These are phyloP conservation scores for Linderina pennispora DNA, from an alignment of 192 early-diverging fungal species.

Conservation along the genomic window DNA sequence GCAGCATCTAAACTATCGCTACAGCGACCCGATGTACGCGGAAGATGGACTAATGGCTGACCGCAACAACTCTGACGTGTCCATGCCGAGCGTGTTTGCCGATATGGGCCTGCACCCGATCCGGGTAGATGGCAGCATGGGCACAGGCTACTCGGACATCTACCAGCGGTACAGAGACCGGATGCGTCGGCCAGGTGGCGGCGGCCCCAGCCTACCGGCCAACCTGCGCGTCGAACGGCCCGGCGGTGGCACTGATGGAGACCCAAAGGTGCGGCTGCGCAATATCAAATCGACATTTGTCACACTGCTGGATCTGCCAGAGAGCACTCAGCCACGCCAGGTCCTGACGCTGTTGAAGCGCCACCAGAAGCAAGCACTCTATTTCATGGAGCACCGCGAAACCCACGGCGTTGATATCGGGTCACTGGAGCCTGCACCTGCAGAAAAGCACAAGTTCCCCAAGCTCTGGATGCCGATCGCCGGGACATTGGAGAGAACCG, in stretches of 20 bases:
- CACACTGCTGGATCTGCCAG: constrained; percentile 42
- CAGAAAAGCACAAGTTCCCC: constrained; percentile 10
- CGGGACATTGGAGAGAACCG: too few species aligned
- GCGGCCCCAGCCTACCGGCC: too few species aligned
- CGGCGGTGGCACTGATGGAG: too few species aligned
- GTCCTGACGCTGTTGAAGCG: constrained; percentile 56
- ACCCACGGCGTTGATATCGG: constrained; percentile 53
- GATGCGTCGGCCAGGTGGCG: too few species aligned
- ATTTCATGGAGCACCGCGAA: constrained; percentile 74
- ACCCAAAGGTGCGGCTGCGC: constrained; percentile 26
- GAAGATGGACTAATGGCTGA: constrained; percentile 12
- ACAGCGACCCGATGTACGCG: constrained; percentile 14
- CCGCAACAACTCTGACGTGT: constrained; percentile 20
- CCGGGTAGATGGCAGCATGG: too few species aligned
- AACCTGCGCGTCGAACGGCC: constrained; percentile 16
- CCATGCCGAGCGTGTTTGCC: constrained; percentile 30
- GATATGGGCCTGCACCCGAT: constrained; percentile 14
- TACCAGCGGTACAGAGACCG: too few species aligned
- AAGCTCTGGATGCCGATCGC: constrained; percentile 24
- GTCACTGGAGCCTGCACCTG: constrained; percentile 16
- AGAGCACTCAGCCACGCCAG: constrained; percentile 39
- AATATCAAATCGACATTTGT: constrained; percentile 45
- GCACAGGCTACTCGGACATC: too few species aligned
- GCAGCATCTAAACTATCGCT: too few species aligned
- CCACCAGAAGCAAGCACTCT: constrained; percentile 80